Evolutionary conservation across 345 rosid genomes (phyloP), one percentile per base, ranked within the genome.

Genomic region (Eucalyptus paniculata): DNA sequence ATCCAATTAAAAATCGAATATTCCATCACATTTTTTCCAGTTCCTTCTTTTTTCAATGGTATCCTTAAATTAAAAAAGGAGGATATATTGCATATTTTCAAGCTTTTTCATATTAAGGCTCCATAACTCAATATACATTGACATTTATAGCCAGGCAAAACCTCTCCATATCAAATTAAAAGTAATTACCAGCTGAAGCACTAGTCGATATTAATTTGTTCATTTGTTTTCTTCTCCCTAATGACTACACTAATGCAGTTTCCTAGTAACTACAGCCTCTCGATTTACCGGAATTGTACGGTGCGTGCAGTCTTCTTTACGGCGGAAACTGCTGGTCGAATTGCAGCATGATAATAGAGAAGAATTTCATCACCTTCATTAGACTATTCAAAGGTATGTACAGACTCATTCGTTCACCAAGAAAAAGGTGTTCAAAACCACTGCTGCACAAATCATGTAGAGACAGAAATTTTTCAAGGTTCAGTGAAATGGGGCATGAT

Each of bases 11-110:
- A 53, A 53, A 53, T 8, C 24, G 11, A 53, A 53, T 19, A 19
- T 53, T 19, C 10, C 2, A 53, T 53, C 56, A 53, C 10, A 19
- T 53, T 53, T 7, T 7, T 53, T 0, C 0, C 0, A 53, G 10
- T 19, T 53, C 1, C 5, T 3, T 19, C 24, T 53, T 53, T 53
- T 21, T 53, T 4, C 58, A 53, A 53, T 21, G 0, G 26, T 53
- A 53, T 0, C 2, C 58, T 53, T 53, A 0, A 53, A 53, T 51
- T 1, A 7, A 23, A 13, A 12, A 47, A 47, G 13, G 12, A 49
- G 15, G 26, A 21, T 10, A 21, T 56, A 23, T 56, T 24, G 12
- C 12, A 56, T 56, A 56, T 10, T 56, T 56, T 56, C 62, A 23
- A 56, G 6, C 30, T 56, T 9, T 24, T 56, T 56, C 30, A 56